Percentiles rank a stretch among this genome's conserved stretches.
These are phyloP conservation scores for Lactarius quietus DNA, from an alignment of 768 basidiomycete genomes.

Conservation along the genomic window DNA sequence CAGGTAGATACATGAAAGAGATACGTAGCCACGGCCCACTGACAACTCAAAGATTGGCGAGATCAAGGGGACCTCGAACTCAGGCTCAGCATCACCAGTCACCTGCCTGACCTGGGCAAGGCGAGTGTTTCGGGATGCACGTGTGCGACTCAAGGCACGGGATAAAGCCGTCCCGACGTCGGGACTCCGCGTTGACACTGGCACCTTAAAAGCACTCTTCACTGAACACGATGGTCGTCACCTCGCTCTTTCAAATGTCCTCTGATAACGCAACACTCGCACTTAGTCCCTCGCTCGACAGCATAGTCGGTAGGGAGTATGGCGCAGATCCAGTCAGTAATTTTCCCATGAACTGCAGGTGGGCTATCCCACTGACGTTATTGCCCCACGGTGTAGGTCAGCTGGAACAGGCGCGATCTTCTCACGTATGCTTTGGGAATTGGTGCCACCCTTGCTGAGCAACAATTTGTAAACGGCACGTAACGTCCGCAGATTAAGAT, in stretches of 20 bases:
- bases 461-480: conserved; percentile 67
- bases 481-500: neutral
- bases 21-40: no score
- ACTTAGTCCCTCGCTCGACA: neutral
- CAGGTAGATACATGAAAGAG: neutral
- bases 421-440: conserved; percentile 77
- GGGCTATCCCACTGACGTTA: neutral
- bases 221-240: neutral
- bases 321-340: neutral
- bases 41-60: neutral
- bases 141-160: neutral
- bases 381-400: conserved; percentile 48
- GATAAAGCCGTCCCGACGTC: neutral
- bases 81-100: neutral
- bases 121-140: neutral
- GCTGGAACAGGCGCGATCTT: conserved; percentile 83
- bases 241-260: neutral
- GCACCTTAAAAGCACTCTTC: neutral
- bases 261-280: neutral
- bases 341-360: neutral
- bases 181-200: neutral
- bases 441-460: conserved; percentile 74
- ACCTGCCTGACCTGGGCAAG: neutral
- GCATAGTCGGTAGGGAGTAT: neutral
- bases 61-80: neutral